A percentile compares a stretch with the other conserved stretches of the same genome.
phyloP scores from a whole-genome alignment of 2,329 filamentous ascomycete genomes.

The Fusarium haematococcum region DNA sequence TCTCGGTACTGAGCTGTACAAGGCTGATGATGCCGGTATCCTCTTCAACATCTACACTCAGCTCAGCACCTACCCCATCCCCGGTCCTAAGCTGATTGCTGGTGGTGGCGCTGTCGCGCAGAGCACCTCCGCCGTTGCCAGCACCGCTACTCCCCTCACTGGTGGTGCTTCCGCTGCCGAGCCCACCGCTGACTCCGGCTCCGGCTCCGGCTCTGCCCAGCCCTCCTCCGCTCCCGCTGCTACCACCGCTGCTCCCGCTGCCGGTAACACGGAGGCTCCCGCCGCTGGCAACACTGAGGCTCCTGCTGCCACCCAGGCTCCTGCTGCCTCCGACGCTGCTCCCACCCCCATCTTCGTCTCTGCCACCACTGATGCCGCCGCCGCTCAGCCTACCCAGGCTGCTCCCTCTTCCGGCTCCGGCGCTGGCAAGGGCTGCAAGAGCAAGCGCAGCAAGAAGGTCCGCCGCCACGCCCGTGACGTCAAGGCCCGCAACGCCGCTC shows the following conservation, averaged over 20 bases:
- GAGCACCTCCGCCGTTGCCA: conserved; percentile 29
- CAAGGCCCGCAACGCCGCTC: conserved; percentile 34
- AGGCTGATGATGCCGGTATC: conserved; percentile 48
- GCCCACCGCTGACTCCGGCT: conserved; percentile 22
- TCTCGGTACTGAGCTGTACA: conserved; percentile 49
- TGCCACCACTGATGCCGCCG: conserved; percentile 24
- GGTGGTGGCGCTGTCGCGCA: conserved; percentile 35
- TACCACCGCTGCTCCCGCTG: background rate
- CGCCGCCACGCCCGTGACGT: conserved; percentile 42
- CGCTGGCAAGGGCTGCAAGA: conserved; percentile 20
- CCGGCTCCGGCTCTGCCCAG: conserved; percentile 16
- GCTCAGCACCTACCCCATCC: conserved; percentile 44
- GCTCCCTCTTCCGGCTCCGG: conserved; percentile 18
- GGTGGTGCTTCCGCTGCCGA: conserved; percentile 9
- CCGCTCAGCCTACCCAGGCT: conserved; percentile 32
- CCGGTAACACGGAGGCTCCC: conserved; percentile 15
- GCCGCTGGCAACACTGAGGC: conserved; percentile 4
- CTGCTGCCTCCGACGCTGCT: conserved; percentile 2
- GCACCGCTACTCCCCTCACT: conserved; percentile 26
- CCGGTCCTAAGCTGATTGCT: conserved; percentile 45
- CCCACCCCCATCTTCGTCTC: background rate
- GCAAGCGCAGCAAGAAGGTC: conserved; percentile 41
- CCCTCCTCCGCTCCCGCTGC: conserved; percentile 13
- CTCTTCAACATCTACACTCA: conserved; percentile 49
- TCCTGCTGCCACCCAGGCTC: conserved; percentile 22